Percentiles rank a stretch among this genome's conserved stretches.
These are phyloP conservation scores for Alisma plantagoaquatica DNA, from an alignment of 106 monocot species.

Conservation along the genomic window DNA sequence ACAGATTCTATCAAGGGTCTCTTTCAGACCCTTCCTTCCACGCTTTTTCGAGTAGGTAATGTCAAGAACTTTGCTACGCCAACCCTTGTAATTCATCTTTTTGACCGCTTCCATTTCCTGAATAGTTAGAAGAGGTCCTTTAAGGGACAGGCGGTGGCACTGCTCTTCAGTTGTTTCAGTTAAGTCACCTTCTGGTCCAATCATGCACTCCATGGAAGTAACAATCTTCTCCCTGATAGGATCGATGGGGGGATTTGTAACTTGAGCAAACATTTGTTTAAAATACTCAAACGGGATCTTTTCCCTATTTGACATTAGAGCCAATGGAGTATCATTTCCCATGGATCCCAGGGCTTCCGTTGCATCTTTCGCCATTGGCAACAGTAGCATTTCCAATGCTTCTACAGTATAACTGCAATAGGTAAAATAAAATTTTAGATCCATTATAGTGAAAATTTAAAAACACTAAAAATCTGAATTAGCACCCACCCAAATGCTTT, in stretches of 20 bases:
- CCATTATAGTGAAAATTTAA: neutral
- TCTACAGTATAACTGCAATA: slow-evolving; percentile 95
- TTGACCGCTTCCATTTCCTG: slow-evolving; percentile 97
- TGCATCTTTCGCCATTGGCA: slow-evolving; percentile 96
- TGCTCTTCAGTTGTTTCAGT: slow-evolving; percentile 96
- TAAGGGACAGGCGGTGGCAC: slow-evolving; percentile 66
- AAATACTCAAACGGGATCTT: slow-evolving; percentile 93
- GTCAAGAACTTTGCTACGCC: slow-evolving; percentile 87
- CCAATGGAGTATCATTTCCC: slow-evolving; percentile 98
- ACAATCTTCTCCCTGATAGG: slow-evolving; percentile 98
- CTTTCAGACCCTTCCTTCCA: slow-evolving; percentile 78
- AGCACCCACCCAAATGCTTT: slow-evolving; percentile 88
- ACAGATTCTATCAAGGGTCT: slow-evolving; percentile 83
- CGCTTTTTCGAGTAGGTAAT: slow-evolving; percentile 69
- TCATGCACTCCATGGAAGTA: slow-evolving; percentile 98
- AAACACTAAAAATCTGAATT: neutral
- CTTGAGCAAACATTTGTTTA: slow-evolving; percentile 99
- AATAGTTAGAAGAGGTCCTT: slow-evolving; percentile 74
- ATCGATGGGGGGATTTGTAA: slow-evolving; percentile 98
- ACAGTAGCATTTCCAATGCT: slow-evolving; percentile 88
- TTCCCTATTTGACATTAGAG: slow-evolving; percentile 94
- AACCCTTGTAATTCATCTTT: slow-evolving; percentile 85
- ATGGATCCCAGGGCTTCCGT: slow-evolving; percentile 95
- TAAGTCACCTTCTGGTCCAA: slow-evolving; percentile 97
- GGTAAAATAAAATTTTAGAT: neutral